Evolutionary conservation across 768 basidiomycete species (phyloP), one percentile per base, ranked within the genome.

Genomic region (Zangia roseola): DNA sequence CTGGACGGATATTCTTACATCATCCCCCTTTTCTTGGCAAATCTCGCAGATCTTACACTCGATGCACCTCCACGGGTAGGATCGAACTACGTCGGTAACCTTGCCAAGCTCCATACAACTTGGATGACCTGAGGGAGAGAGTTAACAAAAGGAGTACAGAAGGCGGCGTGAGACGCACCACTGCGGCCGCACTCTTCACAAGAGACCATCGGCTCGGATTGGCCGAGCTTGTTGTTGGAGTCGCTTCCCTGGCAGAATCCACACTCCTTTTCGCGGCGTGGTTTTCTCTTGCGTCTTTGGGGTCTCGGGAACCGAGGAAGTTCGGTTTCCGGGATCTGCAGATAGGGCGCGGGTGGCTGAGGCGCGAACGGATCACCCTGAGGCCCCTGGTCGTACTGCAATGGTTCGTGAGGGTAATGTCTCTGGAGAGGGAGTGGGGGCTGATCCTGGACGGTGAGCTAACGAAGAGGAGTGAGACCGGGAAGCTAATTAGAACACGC

Each of bases 41-140:
- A 91, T 73, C 71, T 94, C 91, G 65, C 94, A 98, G 49, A 74
- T 84, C 74, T 95, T 97, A 74, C 94, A 97, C 56, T 94, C 91
- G 30, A 83, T 78, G 63, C 94, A 98, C 52, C 80, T 80, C 94
- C 94, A 97, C 14, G 77, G 72, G 64, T 94, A 94, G 23, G 76
- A 74, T 48, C 77, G 74, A 43, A 94, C 73, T n/a, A 77, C 73
- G 34, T 82, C 76, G 16, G 76, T 77, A 42, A 88, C 74, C 43
- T 76, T 72, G 37, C 72, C 69, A 26, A 84, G 76, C 55, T 85
- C 70, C 74, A 95, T 77, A 64, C 94, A 98, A 39, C 81, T 84
- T n/a, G 87, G 86, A 68, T 98, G 94, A 24, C 87, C 92, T 91
- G 47, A 35, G 37, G 47, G 36, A 14, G 9, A 45, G 1, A 33